Base-by-base conservation (phyloP, 768 basidiomycete species). In the Grammothele lineata region DNA sequence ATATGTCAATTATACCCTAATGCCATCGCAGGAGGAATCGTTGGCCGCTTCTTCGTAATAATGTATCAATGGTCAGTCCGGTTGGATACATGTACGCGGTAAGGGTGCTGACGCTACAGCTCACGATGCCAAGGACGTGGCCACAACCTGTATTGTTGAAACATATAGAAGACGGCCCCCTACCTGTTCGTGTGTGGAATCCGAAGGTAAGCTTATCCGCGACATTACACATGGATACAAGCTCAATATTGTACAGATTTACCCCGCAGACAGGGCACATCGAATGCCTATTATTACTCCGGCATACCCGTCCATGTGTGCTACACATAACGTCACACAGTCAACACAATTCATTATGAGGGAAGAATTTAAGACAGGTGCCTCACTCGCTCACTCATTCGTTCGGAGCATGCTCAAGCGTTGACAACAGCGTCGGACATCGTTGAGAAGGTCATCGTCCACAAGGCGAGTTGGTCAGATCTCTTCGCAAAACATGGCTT, bases 211-310 rank as follows among this genome's bases (percentile, higher is more conserved):
- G 69, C 35, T 1, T 33, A 36, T 25, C 23, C 3, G 17, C 14
- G 24, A 33, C 12, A 5, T n/a, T 27, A 27, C 5, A 18, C 6
- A 21, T 34, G 9, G 4, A 7, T 27, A 43, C 12, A 14, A 14
- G 61, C 38, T 37, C 24, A 43, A 17, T 12, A 40, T 19, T 34
- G 21, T 34, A 2, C 49, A 94, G 88, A 66, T 96, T 45, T 97
- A 95, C 65, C 92, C 92, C 4, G 81, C 81, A 50, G 93, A 97
- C 66, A 77, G 89, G 48, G 79, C 89, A n/a, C 96, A 99, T 68
- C 80, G 92, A 55, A 98, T 98, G 96, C 96, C 96, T 11, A 97
- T 99, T 60, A 98, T 99, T 58, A 99, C 96, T 2, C 96, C 96
- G 3, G 94, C 96, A 10, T 99, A 97, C 67, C 96, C 96, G 37